Conservation (phyloP, 2,329 filamentous ascomycete genomes). For the Aspergillus luchuensis region DNA sequence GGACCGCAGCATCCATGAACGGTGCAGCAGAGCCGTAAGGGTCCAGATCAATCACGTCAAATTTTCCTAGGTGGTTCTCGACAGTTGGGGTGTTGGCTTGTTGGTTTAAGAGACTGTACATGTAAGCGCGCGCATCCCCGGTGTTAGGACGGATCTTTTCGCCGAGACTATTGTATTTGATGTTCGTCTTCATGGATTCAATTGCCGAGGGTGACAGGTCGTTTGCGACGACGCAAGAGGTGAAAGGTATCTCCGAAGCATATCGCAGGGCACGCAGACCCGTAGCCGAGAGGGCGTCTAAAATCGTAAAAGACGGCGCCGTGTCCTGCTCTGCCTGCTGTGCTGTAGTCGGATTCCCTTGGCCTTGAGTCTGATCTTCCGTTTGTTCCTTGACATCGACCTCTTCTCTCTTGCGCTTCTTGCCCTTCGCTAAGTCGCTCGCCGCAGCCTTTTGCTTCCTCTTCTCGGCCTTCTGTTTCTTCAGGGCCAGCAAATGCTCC, state of each 20-base stretch:
- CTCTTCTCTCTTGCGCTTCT: constrained; percentile 43
- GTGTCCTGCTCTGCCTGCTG: constrained; percentile 34
- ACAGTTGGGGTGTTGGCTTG: constrained; percentile 39
- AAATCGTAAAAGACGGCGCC: constrained; percentile 68
- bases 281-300: constrained; percentile 92
- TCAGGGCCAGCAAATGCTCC: constrained; percentile 62
- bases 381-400: constrained; percentile 24
- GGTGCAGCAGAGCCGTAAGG: constrained; percentile 92
- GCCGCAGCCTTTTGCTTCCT: constrained; percentile 38
- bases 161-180: constrained; percentile 75
- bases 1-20: constrained; percentile 88
- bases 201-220: constrained; percentile 79
- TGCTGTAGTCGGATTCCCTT: constrained; percentile 18
- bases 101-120: constrained; percentile 71
- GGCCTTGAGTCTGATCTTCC: constrained; percentile 21
- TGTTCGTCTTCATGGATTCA: constrained; percentile 79
- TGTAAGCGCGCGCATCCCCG: constrained; percentile 84
- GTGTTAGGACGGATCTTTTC: constrained; percentile 71
- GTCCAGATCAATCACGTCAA: constrained; percentile 94
- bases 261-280: constrained; percentile 90
- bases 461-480: constrained; percentile 52
- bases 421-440: constrained; percentile 37
- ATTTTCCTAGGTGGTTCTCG: constrained; percentile 56
- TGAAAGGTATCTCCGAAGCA: constrained; percentile 83
- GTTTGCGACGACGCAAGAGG: constrained; percentile 82